phyloP scores from a whole-genome alignment of 305 asterid species.

The Fraxinus sp. region DNA sequence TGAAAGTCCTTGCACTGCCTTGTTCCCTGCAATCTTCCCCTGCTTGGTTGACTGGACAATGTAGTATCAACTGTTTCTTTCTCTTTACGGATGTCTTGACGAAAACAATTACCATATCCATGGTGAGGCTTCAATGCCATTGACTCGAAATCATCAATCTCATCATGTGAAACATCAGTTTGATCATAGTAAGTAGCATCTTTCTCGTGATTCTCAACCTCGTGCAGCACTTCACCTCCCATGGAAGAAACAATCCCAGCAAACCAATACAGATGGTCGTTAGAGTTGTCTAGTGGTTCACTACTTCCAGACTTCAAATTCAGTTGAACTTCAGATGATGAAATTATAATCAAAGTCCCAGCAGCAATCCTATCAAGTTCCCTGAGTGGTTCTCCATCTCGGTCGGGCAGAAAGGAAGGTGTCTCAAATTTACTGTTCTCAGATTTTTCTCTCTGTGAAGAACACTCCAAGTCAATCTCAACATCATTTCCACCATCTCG shows the following conservation, averaged over 20 bases:
- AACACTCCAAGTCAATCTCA: constrained; percentile 39
- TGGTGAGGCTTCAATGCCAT: neutral
- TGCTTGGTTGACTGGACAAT: constrained; percentile 17
- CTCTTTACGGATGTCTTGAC: constrained; percentile 21
- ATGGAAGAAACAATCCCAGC: constrained; percentile 48
- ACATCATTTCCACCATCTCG: constrained; percentile 11
- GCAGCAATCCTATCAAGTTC: constrained; percentile 52
- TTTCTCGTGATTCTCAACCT: constrained; percentile 22
- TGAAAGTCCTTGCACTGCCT: constrained; percentile 26
- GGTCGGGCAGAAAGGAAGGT: constrained; percentile 24
- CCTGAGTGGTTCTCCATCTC: constrained; percentile 17
- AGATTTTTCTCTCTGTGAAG: constrained; percentile 55
- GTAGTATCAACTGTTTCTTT: constrained; percentile 21
- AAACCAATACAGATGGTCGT: constrained; percentile 43
- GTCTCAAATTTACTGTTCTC: constrained; percentile 34
- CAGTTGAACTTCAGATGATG: constrained; percentile 29
- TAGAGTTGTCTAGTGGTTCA: constrained; percentile 20
- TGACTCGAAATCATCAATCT: constrained; percentile 9
- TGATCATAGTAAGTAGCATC: constrained; percentile 23
- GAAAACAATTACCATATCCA: constrained; percentile 10
- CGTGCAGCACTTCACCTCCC: constrained; percentile 30
- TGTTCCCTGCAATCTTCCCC: constrained; percentile 23
- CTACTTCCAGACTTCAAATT: constrained; percentile 11
- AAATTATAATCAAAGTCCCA: constrained; percentile 43
- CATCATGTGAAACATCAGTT: constrained; percentile 8